These are phyloP conservation scores for Lipomyces mesembrius DNA, from an alignment of 805 yeast genomes.

Conservation along the genomic window DNA sequence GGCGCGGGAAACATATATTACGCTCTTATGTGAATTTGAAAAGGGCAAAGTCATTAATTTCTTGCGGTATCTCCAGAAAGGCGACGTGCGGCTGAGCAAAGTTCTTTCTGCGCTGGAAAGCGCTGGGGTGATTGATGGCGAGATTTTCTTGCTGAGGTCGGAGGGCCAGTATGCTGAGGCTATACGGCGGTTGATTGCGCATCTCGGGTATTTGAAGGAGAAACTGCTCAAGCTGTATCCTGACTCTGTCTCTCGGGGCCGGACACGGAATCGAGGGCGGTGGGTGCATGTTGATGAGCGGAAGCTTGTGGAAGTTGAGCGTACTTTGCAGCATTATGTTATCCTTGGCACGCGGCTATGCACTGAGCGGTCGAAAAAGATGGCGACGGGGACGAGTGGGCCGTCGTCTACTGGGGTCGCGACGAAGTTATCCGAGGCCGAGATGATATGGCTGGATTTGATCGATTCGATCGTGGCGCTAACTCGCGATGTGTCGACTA, in stretches of 20 bases:
- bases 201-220: constrained; percentile 22
- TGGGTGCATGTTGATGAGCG: constrained; percentile 36
- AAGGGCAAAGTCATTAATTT: constrained; percentile 28
- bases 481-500: constrained; percentile 33
- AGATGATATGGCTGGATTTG: constrained; percentile 33
- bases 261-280: constrained; percentile 18
- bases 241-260: constrained; percentile 29
- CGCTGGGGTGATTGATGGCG: constrained; percentile 37
- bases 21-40: constrained; percentile 36
- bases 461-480: constrained; percentile 35
- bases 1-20: constrained; percentile 37
- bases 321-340: constrained; percentile 33
- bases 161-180: constrained; percentile 37
- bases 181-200: constrained; percentile 26
- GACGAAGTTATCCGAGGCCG: constrained; percentile 26
- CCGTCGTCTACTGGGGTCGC: not conserved
- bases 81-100: constrained; percentile 34
- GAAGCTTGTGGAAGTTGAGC: constrained; percentile 29
- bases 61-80: constrained; percentile 33
- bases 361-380: constrained; percentile 29
- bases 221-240: constrained; percentile 29
- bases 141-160: constrained; percentile 33
- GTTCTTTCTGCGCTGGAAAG: constrained; percentile 34
- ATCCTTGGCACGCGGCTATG: constrained; percentile 34
- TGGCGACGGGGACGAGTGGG: not conserved